Base-by-base conservation (phyloP, 169 alveolate species). In the Perkinsus chesapeaki region DNA sequence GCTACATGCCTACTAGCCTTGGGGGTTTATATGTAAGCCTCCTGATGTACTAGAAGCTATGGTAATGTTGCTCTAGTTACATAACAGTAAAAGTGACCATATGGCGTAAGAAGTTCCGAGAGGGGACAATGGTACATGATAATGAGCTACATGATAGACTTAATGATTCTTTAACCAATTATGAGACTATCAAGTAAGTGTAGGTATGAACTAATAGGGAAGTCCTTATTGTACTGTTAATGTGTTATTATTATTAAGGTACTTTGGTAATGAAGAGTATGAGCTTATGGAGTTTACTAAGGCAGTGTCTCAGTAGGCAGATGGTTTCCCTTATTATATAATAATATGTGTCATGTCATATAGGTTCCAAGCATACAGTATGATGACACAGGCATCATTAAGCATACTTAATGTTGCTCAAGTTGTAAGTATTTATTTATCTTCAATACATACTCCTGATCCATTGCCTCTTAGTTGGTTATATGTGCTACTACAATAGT, bases 161-260 rank as follows among this genome's bases (percentile, higher is more conserved):
- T 34, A 96, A 94, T 92, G 97, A 96, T 90, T 95, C 96, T 0
- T 91, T 96, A 73, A 94, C 93, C 82, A 96, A 96, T 93, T 96
- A 95, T 94, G 97, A 96, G 92, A 95, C 96, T 91, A 97, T 96
- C 73, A 96, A 96, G 94, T 95, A 93, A 93, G 73, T 95, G 94
- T 60, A 94, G 94, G 38, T 39, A 93, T 60, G 97, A 95, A 0
- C 23, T 93, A 95, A 91, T 95, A 95, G 91, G 94, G 95, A 93
- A 43, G 93, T 73, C 95, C 94, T 94, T 94, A 96, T 48, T 91
- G 94, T 73, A 60, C 91, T 31, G 96, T 96, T 36, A n/a, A n/a
- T n/a, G n/a, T n/a, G n/a, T n/a, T n/a, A n/a, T n/a, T n/a, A n/a
- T n/a, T n/a, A n/a, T n/a, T n/a, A n/a, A 60, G 82, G 23, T 60